A percentile compares a stretch with the other conserved stretches of the same genome.
Conservation (phyloP, 2,329 filamentous ascomycete species). For the Ophiostoma sp. region DNA sequence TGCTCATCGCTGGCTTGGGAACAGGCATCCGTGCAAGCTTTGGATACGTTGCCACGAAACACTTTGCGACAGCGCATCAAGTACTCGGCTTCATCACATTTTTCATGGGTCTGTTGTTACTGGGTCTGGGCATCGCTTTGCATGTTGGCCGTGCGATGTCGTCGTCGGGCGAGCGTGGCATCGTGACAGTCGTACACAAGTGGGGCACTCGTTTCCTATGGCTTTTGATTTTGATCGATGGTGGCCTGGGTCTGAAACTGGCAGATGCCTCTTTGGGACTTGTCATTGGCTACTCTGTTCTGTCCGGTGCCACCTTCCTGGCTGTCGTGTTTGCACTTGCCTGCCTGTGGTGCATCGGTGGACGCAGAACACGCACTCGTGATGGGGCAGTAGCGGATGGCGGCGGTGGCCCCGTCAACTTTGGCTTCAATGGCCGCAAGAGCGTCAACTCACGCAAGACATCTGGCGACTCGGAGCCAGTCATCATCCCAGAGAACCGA, state of each 20-base stretch:
- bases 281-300: not conserved
- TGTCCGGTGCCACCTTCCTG: not conserved
- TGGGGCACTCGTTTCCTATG: slow-evolving; percentile 33
- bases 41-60: slow-evolving; percentile 31
- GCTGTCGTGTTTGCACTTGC: not conserved
- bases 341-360: slow-evolving; percentile 11
- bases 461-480: slow-evolving; percentile 14
- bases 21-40: slow-evolving; percentile 31
- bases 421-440: not conserved
- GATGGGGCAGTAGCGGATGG: not conserved
- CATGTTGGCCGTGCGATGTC: slow-evolving; percentile 28
- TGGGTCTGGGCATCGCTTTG: slow-evolving; percentile 29
- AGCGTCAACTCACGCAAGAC: slow-evolving; percentile 20
- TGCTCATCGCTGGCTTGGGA: slow-evolving; percentile 33
- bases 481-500: not conserved
- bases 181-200: slow-evolving; percentile 29
- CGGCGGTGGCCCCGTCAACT: not conserved
- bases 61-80: slow-evolving; percentile 33
- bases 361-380: not conserved
- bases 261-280: slow-evolving; percentile 4
- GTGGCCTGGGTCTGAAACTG: slow-evolving; percentile 29
- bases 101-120: slow-evolving; percentile 30
- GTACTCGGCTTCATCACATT: slow-evolving; percentile 33
- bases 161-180: slow-evolving; percentile 25
- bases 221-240: slow-evolving; percentile 33